phyloP scores from a whole-genome alignment of 2,329 filamentous ascomycete species.

The Epichloe typhina region DNA sequence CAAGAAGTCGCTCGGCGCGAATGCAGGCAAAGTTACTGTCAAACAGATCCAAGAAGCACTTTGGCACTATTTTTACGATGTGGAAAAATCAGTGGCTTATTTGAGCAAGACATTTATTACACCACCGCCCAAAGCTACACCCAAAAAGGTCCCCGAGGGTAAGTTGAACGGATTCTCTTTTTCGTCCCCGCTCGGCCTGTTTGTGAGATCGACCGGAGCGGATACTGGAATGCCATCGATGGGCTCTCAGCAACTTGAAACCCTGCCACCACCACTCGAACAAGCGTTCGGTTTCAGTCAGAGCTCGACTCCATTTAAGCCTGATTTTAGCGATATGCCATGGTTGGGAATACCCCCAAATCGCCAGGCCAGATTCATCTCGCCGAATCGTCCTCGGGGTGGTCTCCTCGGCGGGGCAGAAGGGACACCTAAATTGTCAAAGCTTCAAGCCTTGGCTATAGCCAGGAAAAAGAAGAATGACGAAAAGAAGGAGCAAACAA shows the following conservation, averaged over 20 bases:
- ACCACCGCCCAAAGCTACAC: slow-evolving; percentile 17
- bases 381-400: slow-evolving; percentile 39
- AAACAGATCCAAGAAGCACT: slow-evolving; percentile 74
- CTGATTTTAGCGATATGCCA: slow-evolving; percentile 66
- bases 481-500: slow-evolving; percentile 33
- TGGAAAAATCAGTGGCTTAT: slow-evolving; percentile 73
- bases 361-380: slow-evolving; percentile 51
- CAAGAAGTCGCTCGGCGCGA: slow-evolving; percentile 47
- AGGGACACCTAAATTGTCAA: slow-evolving; percentile 61
- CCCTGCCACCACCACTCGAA: neutral
- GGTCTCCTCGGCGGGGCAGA: slow-evolving; percentile 69
- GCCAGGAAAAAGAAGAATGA: slow-evolving; percentile 73
- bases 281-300: neutral
- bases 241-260: slow-evolving; percentile 3
- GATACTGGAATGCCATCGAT: slow-evolving; percentile 13
- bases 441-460: slow-evolving; percentile 79
- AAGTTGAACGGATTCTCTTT: slow-evolving; percentile 23
- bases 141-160: slow-evolving; percentile 31
- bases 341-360: slow-evolving; percentile 65
- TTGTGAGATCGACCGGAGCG: slow-evolving; percentile 19
- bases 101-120: slow-evolving; percentile 52
- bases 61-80: slow-evolving; percentile 94
- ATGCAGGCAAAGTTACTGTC: slow-evolving; percentile 41
- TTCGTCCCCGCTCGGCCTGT: slow-evolving; percentile 14
- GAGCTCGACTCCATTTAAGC: neutral